Evolutionary conservation across 805 yeast species (phyloP), one percentile per base, ranked within the genome.

Genomic region (Maudiozyma turicensis): DNA sequence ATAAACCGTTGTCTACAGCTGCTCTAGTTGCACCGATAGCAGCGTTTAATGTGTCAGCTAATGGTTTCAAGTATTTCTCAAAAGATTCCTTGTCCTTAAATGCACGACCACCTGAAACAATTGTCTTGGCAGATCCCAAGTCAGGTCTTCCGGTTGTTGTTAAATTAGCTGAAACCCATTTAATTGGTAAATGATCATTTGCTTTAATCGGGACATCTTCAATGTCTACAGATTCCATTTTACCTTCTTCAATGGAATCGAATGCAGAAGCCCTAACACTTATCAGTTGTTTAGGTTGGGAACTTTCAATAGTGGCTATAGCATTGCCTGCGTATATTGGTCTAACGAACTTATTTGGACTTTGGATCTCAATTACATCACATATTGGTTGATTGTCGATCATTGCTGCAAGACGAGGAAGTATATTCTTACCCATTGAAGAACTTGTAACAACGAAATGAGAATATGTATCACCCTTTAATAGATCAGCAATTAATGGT

Each of bases 21-120:
- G 97, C 98, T 67, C 99, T 82, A 7, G 96, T 87, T 3, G 98
- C 98, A 61, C 99, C 99, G 45, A 91, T 84, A 48, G 95, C 98
- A 2, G 98, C 99, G 49, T 81, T 77, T 51, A 91, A 71, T 52
- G 84, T 76, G 50, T 80, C 81, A 7, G 98, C 97, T 55, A 91
- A 73, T 46, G 99, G 98, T 57, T 76, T 79, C 48, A 93, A 73
- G 50, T 87, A 56, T 48, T 74, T 64, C 49, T 86, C 95, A 66
- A 91, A 91, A 50, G 84, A 83, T 64, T 86, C 96, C 67, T 89
- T 90, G 67, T 81, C 81, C 67, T 90, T 88, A 57, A 91, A 78
- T 38, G 96, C 98, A 59, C 96, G 81, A 41, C 99, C 99, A 40
- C 99, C 99, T 29, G 96, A 73, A 31, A 91, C 86, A 35, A 91